These are phyloP conservation scores for Penicillium vulpinum DNA, from an alignment of 2,329 filamentous ascomycete species.

Conservation along the genomic window DNA sequence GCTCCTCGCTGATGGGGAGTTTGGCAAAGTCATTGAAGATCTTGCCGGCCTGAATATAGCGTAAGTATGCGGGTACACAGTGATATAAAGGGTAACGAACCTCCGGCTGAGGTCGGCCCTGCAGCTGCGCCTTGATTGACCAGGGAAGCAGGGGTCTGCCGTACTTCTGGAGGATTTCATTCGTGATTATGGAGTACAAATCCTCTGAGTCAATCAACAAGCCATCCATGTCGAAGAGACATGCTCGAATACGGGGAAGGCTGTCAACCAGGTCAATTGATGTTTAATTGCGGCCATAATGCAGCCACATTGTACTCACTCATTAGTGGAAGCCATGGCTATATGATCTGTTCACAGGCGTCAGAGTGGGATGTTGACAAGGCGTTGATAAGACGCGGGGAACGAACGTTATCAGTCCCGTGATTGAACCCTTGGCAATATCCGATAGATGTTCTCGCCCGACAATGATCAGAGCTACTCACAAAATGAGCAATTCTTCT, in stretches of 20 bases:
- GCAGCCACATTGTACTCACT: not conserved
- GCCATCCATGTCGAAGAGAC: conserved; percentile 98
- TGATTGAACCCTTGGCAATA: conserved; percentile 17
- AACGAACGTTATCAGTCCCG: conserved; percentile 21
- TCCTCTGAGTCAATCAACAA: conserved; percentile 94
- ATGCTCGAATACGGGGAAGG: conserved; percentile 79
- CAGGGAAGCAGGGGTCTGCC: conserved; percentile 76
- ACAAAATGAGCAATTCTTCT: conserved; percentile 20
- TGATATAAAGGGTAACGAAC: conserved; percentile 31
- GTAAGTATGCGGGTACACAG: conserved; percentile 1
- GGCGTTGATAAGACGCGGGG: conserved; percentile 15
- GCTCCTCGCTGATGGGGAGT: conserved; percentile 70
- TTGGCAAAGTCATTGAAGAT: conserved; percentile 81
- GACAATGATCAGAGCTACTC: conserved; percentile 16
- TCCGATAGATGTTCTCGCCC: conserved; percentile 2
- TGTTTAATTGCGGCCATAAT: not conserved
- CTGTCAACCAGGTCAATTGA: conserved; percentile 43
- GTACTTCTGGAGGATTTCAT: conserved; percentile 76
- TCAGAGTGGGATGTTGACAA: conserved; percentile 10
- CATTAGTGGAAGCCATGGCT: conserved; percentile 13
- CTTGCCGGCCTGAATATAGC: conserved; percentile 49
- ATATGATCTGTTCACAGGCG: not conserved
- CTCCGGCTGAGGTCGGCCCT: conserved; percentile 63
- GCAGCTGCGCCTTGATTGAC: conserved; percentile 87
- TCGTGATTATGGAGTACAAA: conserved; percentile 78